Evolutionary conservation across 1,284 basidiomycete species (phyloP), one percentile per base, ranked within the genome.

Genomic region (Bondarzewia mesenterica): DNA sequence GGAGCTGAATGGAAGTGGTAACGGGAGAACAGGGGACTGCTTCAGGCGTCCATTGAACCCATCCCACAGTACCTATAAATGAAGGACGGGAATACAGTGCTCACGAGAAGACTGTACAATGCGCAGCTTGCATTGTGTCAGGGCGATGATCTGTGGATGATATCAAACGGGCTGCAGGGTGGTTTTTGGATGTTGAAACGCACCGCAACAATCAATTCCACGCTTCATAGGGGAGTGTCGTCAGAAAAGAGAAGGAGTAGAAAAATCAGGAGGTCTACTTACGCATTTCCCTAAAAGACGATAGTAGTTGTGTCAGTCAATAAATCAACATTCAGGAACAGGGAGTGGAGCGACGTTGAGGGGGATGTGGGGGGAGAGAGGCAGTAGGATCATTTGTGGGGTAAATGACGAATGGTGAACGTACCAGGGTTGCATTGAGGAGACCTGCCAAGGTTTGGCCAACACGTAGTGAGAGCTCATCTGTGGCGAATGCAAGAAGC

Each of bases 381-480:
- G 4, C n/a, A 16, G 14, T 5, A 41, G 40, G 4, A 6, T 41
- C 14, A n/a, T 18, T 14, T 5, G 14, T 5, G 4, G 12, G 23
- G 21, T 14, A 22, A n/a, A 38, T 40, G 37, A 26, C 37, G 41
- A 35, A 50, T 44, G 44, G 23, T 25, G 47, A 36, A 65, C 75
- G 55, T 58, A 87, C 86, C 53, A 94, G 70, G 7, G 91, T 94
- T 10, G 89, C 91, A 63, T 93, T 93, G 51, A 93, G 63, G 12
- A 93, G 71, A 50, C 89, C 90, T 5, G 87, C 90, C 4, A 94
- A 67, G 0, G 91, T 92, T 66, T 93, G 89, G 2, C 91, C 85
- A 1, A 89, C 80, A 27, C 85, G 81, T 52, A 93, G 59, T 1
- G 91, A 89, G 5, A 93, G 63, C 57, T 94, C 88, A 56, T 94